Evolutionary conservation across 164 flowering plant genomes (phyloP).

Genomic region (Liriodendron chinense): DNA sequence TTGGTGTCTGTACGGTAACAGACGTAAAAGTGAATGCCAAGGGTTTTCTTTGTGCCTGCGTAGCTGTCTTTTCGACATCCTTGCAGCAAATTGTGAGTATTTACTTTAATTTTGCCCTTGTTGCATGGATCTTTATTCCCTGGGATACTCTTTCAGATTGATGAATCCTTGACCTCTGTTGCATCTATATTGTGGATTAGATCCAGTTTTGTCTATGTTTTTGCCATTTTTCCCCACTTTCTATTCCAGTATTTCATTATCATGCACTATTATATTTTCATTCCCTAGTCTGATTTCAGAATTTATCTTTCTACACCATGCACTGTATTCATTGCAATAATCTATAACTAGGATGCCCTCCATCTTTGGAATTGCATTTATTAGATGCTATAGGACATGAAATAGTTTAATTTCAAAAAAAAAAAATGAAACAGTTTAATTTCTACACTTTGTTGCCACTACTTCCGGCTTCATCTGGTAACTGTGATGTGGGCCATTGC

Average conservation of each 20-base stretch:
- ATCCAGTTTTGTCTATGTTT: not conserved
- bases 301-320: too few relatives aligned
- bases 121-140: not conserved
- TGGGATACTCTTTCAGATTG: not conserved
- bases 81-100: conserved; percentile 90
- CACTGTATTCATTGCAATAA: not conserved
- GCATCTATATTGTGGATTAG: not conserved
- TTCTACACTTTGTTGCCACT: too few relatives aligned
- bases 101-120: not conserved
- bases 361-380: not conserved
- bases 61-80: conserved; percentile 78
- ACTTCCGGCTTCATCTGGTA: too few relatives aligned
- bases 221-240: not conserved
- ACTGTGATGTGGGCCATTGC: too few relatives aligned
- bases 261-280: not conserved
- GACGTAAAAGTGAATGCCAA: conserved; percentile 87
- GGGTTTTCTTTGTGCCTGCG: conserved; percentile 82
- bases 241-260: not conserved
- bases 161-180: not conserved
- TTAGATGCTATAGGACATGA: not conserved
- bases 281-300: not conserved
- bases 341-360: not conserved
- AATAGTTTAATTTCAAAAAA: too few relatives aligned
- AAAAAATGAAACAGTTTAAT: too few relatives aligned
- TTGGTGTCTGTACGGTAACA: conserved; percentile 92